A percentile compares a stretch with the other conserved stretches of the same genome.
These are phyloP conservation scores for Niebla homalea DNA, from an alignment of 495 filamentous ascomycete genomes.

Conservation along the genomic window DNA sequence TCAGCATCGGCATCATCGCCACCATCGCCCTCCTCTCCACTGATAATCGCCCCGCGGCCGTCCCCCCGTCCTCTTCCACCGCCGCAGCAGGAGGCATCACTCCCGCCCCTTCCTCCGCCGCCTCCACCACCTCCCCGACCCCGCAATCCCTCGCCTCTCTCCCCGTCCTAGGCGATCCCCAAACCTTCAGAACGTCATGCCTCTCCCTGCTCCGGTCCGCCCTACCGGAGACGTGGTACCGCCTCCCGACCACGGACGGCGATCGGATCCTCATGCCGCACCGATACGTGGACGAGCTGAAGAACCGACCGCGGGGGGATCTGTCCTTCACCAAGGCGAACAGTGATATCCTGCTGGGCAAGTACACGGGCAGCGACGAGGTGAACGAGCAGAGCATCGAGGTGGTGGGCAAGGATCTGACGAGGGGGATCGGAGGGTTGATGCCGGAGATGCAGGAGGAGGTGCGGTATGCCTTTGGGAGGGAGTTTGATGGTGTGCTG, in stretches of 20 bases:
- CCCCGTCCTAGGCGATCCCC: too few relatives aligned
- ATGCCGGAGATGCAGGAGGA: background rate
- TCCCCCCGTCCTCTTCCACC: too few relatives aligned
- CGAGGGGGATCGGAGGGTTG: background rate
- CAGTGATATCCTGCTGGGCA: background rate
- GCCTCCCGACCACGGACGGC: constrained; percentile 13
- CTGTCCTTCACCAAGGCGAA: background rate
- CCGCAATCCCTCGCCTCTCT: too few relatives aligned
- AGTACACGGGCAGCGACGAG: background rate
- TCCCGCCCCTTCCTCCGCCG: too few relatives aligned
- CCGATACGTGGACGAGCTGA: constrained; percentile 16
- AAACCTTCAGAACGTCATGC: background rate
- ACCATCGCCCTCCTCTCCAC: too few relatives aligned
- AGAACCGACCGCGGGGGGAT: constrained; percentile 12
- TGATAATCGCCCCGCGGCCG: too few relatives aligned
- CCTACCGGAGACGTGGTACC: constrained; percentile 8
- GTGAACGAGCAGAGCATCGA: background rate
- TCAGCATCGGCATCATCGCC: too few relatives aligned
- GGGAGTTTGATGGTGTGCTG: background rate
- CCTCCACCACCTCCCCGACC: background rate
- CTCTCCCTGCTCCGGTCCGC: too few relatives aligned
- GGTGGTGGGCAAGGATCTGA: background rate
- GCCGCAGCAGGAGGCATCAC: too few relatives aligned
- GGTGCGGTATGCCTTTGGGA: background rate
- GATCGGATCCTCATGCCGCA: constrained; percentile 16